phyloP scores from a whole-genome alignment of 2,329 filamentous ascomycete species.

The Aspergillus candidus region DNA sequence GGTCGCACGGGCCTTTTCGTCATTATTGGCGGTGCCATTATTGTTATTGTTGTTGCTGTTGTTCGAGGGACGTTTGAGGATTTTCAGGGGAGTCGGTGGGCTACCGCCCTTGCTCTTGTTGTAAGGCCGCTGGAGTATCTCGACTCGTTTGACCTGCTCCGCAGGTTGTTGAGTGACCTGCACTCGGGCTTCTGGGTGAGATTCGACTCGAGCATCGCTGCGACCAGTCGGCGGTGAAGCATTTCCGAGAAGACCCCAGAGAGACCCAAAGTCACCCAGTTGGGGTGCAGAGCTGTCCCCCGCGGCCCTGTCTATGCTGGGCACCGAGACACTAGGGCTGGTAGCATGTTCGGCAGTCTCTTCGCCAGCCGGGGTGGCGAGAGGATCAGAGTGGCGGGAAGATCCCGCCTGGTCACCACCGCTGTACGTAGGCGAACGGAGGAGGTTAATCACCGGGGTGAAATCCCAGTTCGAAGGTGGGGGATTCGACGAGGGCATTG shows the following conservation, averaged over 20 bases:
- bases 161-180: conserved; percentile 2
- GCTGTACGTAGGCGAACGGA: conserved; percentile 29
- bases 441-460: conserved; percentile 39
- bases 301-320: neutral
- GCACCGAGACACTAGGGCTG: neutral
- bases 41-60: too few relatives aligned
- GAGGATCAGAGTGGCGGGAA: conserved; percentile 9
- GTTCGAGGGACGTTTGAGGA: too few relatives aligned
- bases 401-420: conserved; percentile 7
- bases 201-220: conserved; percentile 2
- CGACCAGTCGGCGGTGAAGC: conserved; percentile 7
- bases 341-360: conserved; percentile 6
- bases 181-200: neutral
- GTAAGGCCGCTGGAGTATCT: conserved; percentile 17
- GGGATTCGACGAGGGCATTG: conserved; percentile 27
- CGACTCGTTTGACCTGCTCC: conserved; percentile 7
- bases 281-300: conserved; percentile 12
- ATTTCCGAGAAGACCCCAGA: conserved; percentile 37
- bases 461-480: conserved; percentile 40
- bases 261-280: conserved; percentile 40
- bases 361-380: conserved; percentile 4
- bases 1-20: neutral
- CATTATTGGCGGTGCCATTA: neutral
- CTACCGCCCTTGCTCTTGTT: neutral
- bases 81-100: too few relatives aligned